Evolutionary conservation across 1,139 yeast species (phyloP).

Genomic region (Yamadazyma sp.): DNA sequence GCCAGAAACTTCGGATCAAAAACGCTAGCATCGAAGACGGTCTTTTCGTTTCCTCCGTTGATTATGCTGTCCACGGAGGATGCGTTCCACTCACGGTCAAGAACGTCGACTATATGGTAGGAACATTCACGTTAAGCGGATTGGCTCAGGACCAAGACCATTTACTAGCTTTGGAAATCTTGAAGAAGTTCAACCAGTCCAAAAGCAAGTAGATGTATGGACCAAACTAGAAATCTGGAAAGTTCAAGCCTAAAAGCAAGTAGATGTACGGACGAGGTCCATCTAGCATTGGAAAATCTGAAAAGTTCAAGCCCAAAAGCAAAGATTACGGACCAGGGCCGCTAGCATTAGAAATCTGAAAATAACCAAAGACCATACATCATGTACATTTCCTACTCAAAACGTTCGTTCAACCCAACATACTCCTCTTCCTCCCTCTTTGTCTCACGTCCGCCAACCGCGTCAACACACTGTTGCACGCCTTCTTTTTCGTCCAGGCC

Average conservation of each 20-base stretch:
- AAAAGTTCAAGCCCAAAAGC: too few species aligned
- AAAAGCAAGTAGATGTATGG: too few species aligned
- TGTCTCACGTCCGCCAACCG: conserved; percentile 81
- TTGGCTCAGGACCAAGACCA: conserved; percentile 52
- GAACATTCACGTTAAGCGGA: conserved; percentile 61
- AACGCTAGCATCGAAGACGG: conserved; percentile 35
- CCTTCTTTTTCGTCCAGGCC: conserved; percentile 26
- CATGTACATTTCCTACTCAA: too few species aligned
- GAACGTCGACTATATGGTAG: conserved; percentile 48
- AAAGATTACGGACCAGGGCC: too few species aligned
- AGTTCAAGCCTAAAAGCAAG: too few species aligned
- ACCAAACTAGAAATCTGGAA: too few species aligned
- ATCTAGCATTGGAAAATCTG: too few species aligned
- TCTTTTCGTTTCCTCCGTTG: conserved; percentile 40
- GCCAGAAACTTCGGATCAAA: conserved; percentile 42
- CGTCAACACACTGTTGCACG: conserved; percentile 51
- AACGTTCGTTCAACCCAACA: conserved; percentile 57
- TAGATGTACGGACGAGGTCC: too few species aligned
- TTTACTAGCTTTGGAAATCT: conserved; percentile 32
- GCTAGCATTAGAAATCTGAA: too few species aligned
- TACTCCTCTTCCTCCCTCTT: conserved; percentile 93
- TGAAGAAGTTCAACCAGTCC: conserved; percentile 9
- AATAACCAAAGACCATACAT: background rate
- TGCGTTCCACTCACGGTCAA: conserved; percentile 54
- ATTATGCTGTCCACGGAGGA: conserved; percentile 66